phyloP scores from a whole-genome alignment of 2,329 filamentous ascomycete genomes.

The Ophiostoma australiae region DNA sequence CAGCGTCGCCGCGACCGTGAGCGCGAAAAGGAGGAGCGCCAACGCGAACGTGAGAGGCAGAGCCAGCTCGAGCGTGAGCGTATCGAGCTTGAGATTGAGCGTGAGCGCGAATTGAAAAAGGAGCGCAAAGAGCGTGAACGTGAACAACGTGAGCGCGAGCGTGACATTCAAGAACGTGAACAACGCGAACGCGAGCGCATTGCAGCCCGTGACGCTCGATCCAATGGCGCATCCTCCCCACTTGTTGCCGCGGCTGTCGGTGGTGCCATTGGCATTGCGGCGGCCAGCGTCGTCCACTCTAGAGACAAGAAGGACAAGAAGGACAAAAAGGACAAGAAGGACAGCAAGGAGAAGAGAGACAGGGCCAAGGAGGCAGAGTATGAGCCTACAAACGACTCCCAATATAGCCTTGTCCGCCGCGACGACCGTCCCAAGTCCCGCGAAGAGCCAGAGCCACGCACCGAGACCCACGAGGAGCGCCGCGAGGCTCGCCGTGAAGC shows the following conservation, averaged over 20 bases:
- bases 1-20: slow-evolving; percentile 16
- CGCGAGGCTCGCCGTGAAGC: neutral
- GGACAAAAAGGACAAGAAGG: slow-evolving; percentile 2
- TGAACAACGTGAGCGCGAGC: slow-evolving; percentile 15
- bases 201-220: neutral
- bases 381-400: neutral
- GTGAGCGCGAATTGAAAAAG: slow-evolving; percentile 11
- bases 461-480: neutral
- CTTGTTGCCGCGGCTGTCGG: slow-evolving; percentile 18
- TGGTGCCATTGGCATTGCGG: slow-evolving; percentile 23
- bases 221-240: neutral
- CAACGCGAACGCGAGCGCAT: slow-evolving; percentile 5
- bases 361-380: neutral
- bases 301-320: slow-evolving; percentile 3
- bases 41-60: slow-evolving; percentile 28
- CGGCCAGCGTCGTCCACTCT: slow-evolving; percentile 18
- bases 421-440: neutral
- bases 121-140: neutral
- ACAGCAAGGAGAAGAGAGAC: neutral
- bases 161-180: slow-evolving; percentile 5
- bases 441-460: neutral
- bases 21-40: slow-evolving; percentile 30
- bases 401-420: neutral
- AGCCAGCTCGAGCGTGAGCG: slow-evolving; percentile 24
- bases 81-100: slow-evolving; percentile 26